Conservation (phyloP, 2,329 filamentous ascomycete species). For the Ophiostoma fasciatum region DNA sequence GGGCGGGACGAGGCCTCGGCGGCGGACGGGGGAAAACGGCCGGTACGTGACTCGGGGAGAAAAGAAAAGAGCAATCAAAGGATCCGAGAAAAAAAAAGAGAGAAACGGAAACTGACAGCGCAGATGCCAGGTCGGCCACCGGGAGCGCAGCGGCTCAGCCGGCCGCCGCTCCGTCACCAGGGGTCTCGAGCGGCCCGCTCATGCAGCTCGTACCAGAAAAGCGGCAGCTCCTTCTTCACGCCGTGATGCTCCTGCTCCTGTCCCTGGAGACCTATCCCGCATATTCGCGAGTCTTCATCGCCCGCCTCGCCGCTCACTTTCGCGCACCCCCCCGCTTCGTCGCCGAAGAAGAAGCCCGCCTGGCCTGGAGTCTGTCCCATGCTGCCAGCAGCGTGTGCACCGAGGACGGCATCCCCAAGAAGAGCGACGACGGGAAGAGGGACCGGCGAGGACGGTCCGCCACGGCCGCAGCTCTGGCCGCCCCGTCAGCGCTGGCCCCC, state of each 20-base stretch:
- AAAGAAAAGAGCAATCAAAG: too few species aligned
- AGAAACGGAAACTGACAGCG: too few species aligned
- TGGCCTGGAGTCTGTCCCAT: conserved; percentile 60
- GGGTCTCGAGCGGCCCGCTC: conserved; percentile 17
- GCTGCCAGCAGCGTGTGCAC: conserved; percentile 53
- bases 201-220: conserved; percentile 41
- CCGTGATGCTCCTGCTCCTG: conserved; percentile 55
- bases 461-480: conserved; percentile 45
- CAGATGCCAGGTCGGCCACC: neutral
- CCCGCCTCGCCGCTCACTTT: conserved; percentile 56
- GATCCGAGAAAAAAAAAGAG: too few species aligned
- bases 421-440: conserved; percentile 48
- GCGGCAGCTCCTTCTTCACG: conserved; percentile 54
- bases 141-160: neutral
- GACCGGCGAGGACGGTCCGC: conserved; percentile 57
- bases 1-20: too few species aligned
- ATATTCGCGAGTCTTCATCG: conserved; percentile 56
- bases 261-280: conserved; percentile 66
- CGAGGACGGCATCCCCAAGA: conserved; percentile 47
- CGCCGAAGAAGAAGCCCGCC: conserved; percentile 56
- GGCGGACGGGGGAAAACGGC: too few species aligned
- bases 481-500: conserved; percentile 60
- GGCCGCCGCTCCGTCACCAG: neutral
- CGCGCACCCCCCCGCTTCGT: conserved; percentile 50
- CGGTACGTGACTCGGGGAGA: too few species aligned